phyloP scores from a whole-genome alignment of 2,329 filamentous ascomycete species.

The Penicillium brasilianum region DNA sequence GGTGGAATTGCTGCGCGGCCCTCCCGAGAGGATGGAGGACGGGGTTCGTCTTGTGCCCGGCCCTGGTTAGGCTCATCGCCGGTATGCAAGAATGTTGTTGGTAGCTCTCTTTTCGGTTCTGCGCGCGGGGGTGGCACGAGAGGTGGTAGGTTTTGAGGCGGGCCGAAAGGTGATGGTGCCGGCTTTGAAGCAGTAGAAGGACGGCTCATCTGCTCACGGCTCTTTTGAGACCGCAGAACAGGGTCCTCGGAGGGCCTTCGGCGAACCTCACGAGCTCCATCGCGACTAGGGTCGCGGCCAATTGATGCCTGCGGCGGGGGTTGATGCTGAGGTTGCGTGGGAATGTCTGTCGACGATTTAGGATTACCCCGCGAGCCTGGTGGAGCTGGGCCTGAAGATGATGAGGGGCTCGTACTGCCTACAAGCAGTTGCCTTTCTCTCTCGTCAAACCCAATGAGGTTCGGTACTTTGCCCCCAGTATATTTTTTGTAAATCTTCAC shows the following conservation, averaged over 20 bases:
- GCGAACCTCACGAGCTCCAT: conserved; percentile 39
- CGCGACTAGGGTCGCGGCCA: conserved; percentile 44
- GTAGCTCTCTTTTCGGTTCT: conserved; percentile 34
- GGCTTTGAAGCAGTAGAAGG: conserved; percentile 44
- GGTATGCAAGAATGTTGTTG: conserved; percentile 20
- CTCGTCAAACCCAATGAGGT: conserved; percentile 80
- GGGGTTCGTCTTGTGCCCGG: conserved; percentile 29
- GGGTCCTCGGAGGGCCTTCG: conserved; percentile 45
- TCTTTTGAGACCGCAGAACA: conserved; percentile 42
- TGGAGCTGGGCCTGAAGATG: conserved; percentile 23
- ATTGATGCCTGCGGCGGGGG: conserved; percentile 36
- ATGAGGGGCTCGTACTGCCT: conserved; percentile 49
- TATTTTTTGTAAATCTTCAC: conserved; percentile 98
- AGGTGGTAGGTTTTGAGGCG: conserved; percentile 35
- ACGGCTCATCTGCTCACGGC: conserved; percentile 48
- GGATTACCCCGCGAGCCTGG: conserved; percentile 33
- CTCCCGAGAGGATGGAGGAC: conserved; percentile 37
- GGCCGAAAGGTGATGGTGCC: conserved; percentile 39
- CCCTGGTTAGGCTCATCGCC: conserved; percentile 27
- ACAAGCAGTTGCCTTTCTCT: conserved; percentile 77
- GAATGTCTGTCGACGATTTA: conserved; percentile 29
- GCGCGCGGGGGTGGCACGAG: conserved; percentile 23
- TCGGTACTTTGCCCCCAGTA: conserved; percentile 80
- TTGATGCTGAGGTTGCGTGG: conserved; percentile 30
- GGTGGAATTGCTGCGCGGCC: conserved; percentile 20